These are phyloP conservation scores for Beauveria sp. DNA, from an alignment of 2,329 filamentous ascomycete species.

Conservation along the genomic window DNA sequence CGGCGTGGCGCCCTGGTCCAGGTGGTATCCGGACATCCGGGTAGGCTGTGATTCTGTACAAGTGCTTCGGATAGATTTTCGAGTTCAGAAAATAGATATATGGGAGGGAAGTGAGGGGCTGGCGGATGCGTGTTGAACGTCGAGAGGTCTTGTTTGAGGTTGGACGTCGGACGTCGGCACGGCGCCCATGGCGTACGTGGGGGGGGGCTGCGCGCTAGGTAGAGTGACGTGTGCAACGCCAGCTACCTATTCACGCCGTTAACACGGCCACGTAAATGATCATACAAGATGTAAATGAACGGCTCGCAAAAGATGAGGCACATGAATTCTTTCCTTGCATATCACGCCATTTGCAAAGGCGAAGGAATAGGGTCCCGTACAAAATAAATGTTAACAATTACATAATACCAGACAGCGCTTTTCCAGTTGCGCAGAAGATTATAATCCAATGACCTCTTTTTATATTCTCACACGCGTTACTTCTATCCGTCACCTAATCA, in stretches of 20 bases:
- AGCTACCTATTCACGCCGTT: too few relatives aligned
- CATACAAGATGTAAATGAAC: background rate
- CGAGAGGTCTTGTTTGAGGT: background rate
- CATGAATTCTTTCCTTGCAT: too few relatives aligned
- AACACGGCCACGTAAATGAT: background rate
- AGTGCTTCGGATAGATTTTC: too few relatives aligned
- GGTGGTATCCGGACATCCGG: constrained; percentile 23
- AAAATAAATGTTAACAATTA: background rate
- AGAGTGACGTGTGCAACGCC: background rate
- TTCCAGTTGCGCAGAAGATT: background rate
- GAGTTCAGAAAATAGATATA: too few relatives aligned
- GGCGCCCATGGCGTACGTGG: background rate
- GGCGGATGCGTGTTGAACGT: background rate
- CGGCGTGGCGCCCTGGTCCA: constrained; percentile 33
- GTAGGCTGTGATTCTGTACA: background rate
- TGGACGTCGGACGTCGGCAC: background rate
- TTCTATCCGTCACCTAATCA: background rate
- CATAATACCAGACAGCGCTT: background rate
- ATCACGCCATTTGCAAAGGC: background rate
- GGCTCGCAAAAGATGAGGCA: too few relatives aligned
- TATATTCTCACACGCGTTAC: background rate
- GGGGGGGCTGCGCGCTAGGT: background rate
- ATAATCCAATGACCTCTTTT: background rate
- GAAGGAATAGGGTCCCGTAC: background rate
- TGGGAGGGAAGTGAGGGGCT: background rate